Conservation (phyloP, 768 basidiomycete genomes). For the Clitopilus passeckerianus region DNA sequence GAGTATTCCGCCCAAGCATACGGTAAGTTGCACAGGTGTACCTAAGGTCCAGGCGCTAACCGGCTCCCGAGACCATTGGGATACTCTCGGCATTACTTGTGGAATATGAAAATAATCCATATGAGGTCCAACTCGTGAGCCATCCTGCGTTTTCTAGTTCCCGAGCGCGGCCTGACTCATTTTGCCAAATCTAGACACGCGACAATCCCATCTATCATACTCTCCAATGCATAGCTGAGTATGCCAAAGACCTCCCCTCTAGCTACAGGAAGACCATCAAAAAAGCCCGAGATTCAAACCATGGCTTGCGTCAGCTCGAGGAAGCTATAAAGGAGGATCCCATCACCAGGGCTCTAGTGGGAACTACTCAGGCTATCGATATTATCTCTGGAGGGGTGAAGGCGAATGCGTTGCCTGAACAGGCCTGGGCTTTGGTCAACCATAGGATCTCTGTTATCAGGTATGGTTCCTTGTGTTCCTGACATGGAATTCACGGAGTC, state of each 20-base stretch:
- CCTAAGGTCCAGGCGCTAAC: not conserved
- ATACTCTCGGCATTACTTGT: slow-evolving; percentile 70
- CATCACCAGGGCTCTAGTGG: slow-evolving; percentile 39
- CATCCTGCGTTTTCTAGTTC: not conserved
- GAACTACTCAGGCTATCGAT: slow-evolving; percentile 79
- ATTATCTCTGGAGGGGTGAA: slow-evolving; percentile 67
- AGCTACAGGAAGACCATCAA: slow-evolving; percentile 42
- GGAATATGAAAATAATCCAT: slow-evolving; percentile 64
- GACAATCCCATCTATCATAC: slow-evolving; percentile 53
- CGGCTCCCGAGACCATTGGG: slow-evolving; percentile 63
- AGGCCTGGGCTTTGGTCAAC: slow-evolving; percentile 63
- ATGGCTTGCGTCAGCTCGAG: slow-evolving; percentile 48
- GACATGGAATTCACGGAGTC: not conserved
- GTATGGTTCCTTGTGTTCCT: slow-evolving; percentile 21
- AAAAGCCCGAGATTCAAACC: slow-evolving; percentile 41
- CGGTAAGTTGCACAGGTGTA: slow-evolving; percentile 31
- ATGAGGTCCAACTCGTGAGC: slow-evolving; percentile 42
- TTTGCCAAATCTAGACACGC: slow-evolving; percentile 34
- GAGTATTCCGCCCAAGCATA: slow-evolving; percentile 77
- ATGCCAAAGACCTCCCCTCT: slow-evolving; percentile 50
- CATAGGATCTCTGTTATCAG: slow-evolving; percentile 65
- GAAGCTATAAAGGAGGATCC: slow-evolving; percentile 35
- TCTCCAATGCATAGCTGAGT: slow-evolving; percentile 62
- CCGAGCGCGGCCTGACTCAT: not conserved
- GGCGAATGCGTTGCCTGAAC: slow-evolving; percentile 77